Conservation (phyloP, 139 green algal species). For the Tetraselmis striata region DNA sequence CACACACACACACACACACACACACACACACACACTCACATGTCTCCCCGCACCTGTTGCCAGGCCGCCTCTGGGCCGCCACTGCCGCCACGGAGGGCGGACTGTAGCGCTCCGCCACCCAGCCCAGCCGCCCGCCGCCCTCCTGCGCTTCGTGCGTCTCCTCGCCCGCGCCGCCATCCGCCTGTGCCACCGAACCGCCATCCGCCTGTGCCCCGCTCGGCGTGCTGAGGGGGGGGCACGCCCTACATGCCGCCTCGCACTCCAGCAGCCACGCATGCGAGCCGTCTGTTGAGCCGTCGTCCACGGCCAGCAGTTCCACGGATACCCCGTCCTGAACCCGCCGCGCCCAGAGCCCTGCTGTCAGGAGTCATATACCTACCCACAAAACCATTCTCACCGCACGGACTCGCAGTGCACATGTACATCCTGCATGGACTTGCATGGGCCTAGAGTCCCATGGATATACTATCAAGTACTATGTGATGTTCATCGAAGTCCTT, state of each 20-base stretch:
- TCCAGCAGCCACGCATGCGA: background rate
- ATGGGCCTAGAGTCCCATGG: no score
- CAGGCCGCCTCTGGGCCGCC: background rate
- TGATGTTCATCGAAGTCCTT: no score
- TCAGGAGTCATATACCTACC: no score
- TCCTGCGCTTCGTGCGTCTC: background rate
- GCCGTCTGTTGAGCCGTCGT: constrained; percentile 15
- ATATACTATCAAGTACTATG: no score
- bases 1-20: no score
- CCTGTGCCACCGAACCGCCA: background rate
- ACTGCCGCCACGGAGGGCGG: background rate
- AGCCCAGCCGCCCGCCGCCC: background rate
- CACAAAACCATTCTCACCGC: no score
- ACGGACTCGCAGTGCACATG: no score
- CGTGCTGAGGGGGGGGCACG: no score
- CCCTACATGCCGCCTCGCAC: background rate
- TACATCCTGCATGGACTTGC: no score
- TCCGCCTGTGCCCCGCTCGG: no score
- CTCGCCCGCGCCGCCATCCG: background rate
- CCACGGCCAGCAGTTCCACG: constrained; percentile 19
- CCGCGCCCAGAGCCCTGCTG: no score
- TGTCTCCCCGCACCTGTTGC: background rate
- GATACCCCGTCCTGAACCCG: background rate
- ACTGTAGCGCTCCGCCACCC: background rate
- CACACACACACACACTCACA: no score